Conservation (phyloP, 495 filamentous ascomycete genomes). For the Trichoderma orchidacearum region DNA sequence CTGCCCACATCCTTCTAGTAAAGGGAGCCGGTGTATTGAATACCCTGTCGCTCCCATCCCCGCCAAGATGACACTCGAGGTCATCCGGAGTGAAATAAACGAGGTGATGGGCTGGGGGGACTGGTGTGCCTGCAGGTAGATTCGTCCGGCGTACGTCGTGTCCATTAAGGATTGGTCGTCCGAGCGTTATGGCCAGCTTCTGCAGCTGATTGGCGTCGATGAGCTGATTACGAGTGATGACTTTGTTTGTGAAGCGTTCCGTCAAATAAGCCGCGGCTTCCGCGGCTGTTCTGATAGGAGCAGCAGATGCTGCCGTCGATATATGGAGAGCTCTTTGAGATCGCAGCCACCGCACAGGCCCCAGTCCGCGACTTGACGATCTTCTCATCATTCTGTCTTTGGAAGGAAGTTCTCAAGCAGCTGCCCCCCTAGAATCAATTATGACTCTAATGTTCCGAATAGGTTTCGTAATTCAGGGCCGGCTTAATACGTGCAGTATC, state of each 20-base stretch:
- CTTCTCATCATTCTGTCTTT: background rate
- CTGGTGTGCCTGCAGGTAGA: slow-evolving; percentile 19
- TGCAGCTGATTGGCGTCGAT: slow-evolving; percentile 47
- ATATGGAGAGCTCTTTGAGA: background rate
- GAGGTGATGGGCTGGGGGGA: slow-evolving; percentile 47
- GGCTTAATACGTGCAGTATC: no score
- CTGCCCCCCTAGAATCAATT: no score
- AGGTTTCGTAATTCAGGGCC: no score
- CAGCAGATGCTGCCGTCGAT: background rate
- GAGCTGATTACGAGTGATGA: slow-evolving; percentile 24
- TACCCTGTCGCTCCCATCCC: slow-evolving; percentile 45
- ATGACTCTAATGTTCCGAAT: background rate
- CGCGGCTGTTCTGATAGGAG: background rate
- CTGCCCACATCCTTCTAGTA: slow-evolving; percentile 58
- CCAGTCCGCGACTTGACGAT: background rate
- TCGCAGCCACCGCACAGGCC: background rate
- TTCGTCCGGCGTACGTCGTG: slow-evolving; percentile 13
- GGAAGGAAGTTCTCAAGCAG: no score
- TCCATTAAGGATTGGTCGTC: slow-evolving; percentile 19
- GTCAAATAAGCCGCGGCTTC: background rate
- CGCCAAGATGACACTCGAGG: slow-evolving; percentile 35
- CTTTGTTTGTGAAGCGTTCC: slow-evolving; percentile 1
- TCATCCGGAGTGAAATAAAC: slow-evolving; percentile 45
- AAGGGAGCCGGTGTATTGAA: slow-evolving; percentile 47
- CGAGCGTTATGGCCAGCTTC: slow-evolving; percentile 39